A percentile compares a stretch with the other conserved stretches of the same genome.
Conservation (phyloP, 225 moss, liverwort and hornwort genomes). For the Anthoceros angustus region DNA sequence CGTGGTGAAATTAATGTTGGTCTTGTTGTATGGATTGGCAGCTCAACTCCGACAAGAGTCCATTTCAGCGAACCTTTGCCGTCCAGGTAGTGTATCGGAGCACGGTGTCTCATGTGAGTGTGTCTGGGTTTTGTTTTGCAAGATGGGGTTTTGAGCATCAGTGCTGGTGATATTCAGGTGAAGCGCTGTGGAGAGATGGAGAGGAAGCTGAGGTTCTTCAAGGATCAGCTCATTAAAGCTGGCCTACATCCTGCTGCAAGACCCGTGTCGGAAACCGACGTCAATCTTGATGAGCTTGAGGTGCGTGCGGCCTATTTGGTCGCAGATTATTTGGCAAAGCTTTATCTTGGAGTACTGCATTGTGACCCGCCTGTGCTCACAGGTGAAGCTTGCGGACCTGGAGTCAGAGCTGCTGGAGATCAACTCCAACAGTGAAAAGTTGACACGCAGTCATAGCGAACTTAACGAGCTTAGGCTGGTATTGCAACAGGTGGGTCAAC, state of each 20-base stretch:
- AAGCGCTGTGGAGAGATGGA: conserved; percentile 98
- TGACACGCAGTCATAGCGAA: conserved; percentile 42
- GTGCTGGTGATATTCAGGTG: conserved; percentile 25
- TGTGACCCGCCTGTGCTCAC: background rate
- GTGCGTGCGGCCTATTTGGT: conserved; percentile 8
- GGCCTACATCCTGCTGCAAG: conserved; percentile 52
- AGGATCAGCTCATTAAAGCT: conserved; percentile 72
- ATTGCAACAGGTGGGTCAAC: conserved; percentile 27
- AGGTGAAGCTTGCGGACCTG: conserved; percentile 60
- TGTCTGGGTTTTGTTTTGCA: background rate
- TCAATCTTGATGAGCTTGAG: conserved; percentile 80
- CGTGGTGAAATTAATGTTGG: background rate
- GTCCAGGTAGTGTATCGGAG: conserved; percentile 45
- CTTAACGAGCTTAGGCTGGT: conserved; percentile 46
- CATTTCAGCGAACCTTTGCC: conserved; percentile 96
- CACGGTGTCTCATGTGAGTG: background rate
- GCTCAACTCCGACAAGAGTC: conserved; percentile 95
- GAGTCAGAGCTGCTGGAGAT: conserved; percentile 68
- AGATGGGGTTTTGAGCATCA: background rate
- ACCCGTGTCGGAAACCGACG: conserved; percentile 47
- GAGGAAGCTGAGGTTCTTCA: conserved; percentile 85
- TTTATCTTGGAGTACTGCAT: background rate
- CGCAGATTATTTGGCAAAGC: background rate
- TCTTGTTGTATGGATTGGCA: conserved; percentile 18
- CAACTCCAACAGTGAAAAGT: conserved; percentile 43